A percentile compares a stretch with the other conserved stretches of the same genome.
Conservation (phyloP, 2,329 filamentous ascomycete genomes). For the Colletotrichum horii region DNA sequence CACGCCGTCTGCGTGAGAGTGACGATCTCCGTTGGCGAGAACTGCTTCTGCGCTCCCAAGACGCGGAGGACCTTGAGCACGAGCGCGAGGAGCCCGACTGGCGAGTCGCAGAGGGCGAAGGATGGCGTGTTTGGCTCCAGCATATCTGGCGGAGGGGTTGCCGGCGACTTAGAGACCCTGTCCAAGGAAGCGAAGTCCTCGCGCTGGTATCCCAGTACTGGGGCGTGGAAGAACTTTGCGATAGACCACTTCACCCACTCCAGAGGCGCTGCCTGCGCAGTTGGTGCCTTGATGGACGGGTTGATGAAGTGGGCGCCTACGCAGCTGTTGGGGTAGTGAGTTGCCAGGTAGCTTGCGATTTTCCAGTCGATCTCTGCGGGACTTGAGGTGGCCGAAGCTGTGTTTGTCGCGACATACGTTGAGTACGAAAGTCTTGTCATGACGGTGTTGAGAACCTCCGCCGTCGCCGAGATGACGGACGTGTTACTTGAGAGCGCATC, state of each 20-base stretch:
- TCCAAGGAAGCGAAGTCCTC: conserved; percentile 54
- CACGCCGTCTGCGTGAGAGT: conserved; percentile 67
- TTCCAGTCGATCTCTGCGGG: conserved; percentile 58
- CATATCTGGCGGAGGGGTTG: conserved; percentile 32
- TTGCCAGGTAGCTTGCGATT: conserved; percentile 52
- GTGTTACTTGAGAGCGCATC: conserved; percentile 59
- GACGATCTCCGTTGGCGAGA: conserved; percentile 59
- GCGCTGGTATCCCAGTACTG: conserved; percentile 61
- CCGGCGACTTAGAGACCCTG: conserved; percentile 26
- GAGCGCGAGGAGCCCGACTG: conserved; percentile 61
- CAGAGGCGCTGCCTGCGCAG: conserved; percentile 42
- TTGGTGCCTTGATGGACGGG: conserved; percentile 58
- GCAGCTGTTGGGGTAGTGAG: conserved; percentile 53
- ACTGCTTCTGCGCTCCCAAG: conserved; percentile 41
- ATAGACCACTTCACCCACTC: conserved; percentile 62
- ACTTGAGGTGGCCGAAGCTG: conserved; percentile 50
- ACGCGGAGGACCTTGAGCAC: conserved; percentile 53
- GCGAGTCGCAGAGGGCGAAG: conserved; percentile 68
- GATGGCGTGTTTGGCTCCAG: conserved; percentile 59
- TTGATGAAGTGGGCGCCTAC: conserved; percentile 66
- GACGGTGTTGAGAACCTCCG: conserved; percentile 59
- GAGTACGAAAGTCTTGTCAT: conserved; percentile 67
- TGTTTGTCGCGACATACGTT: conserved; percentile 62
- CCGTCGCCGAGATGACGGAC: conserved; percentile 57
- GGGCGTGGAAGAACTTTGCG: conserved; percentile 51